These are phyloP conservation scores for Colletotrichum sp. DNA, from an alignment of 2,329 filamentous ascomycete species.

Conservation along the genomic window DNA sequence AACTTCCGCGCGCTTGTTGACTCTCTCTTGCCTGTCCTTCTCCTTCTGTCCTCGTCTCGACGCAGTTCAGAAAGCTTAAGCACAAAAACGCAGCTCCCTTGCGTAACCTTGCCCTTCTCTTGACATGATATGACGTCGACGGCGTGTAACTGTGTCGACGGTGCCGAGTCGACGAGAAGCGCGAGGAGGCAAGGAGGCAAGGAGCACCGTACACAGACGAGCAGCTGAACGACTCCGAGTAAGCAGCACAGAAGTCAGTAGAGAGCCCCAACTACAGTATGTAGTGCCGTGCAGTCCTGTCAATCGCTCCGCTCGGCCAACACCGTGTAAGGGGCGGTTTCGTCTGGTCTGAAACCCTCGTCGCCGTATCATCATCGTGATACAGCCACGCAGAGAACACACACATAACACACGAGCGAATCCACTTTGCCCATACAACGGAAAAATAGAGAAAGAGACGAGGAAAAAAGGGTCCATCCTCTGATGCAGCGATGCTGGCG, in stretches of 20 bases:
- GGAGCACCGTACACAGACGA: background rate
- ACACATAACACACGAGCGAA: background rate
- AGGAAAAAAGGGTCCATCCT: background rate
- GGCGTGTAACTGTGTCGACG: background rate
- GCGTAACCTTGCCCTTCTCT: background rate
- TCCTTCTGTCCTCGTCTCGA: background rate
- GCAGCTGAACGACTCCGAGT: background rate
- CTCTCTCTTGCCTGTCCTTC: background rate
- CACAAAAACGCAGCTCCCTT: background rate
- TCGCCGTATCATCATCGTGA: constrained; percentile 16
- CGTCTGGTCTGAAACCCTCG: constrained; percentile 13
- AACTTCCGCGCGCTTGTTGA: background rate
- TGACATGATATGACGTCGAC: background rate
- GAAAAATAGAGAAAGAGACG: background rate
- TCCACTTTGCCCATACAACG: background rate
- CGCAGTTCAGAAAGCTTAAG: background rate
- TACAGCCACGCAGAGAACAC: background rate
- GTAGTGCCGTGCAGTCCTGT: background rate
- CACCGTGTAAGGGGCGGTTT: background rate
- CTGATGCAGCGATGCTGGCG: background rate
- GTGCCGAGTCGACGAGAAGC: background rate
- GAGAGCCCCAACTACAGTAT: background rate
- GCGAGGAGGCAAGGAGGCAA: background rate
- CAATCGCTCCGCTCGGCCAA: background rate
- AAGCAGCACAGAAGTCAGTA: background rate